Percentiles rank a stretch among this genome's conserved stretches.
Evolutionary conservation across 441 rosid species (phyloP).

Genomic region (Populus hybrid): DNA sequence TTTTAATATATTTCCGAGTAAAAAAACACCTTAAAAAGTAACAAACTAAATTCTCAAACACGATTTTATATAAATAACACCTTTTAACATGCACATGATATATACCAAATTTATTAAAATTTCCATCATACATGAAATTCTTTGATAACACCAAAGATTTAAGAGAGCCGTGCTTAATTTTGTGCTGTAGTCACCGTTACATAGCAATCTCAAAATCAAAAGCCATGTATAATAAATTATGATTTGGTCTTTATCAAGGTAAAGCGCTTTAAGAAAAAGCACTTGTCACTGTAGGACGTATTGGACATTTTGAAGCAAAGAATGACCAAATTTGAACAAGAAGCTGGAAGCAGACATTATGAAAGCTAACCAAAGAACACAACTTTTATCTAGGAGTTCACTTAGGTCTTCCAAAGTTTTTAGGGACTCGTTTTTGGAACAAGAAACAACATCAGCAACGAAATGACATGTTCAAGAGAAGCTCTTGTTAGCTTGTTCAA

Average conservation of each 20-base stretch:
- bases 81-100: too few relatives aligned
- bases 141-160: not conserved
- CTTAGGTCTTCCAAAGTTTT: constrained; percentile 20
- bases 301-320: constrained; percentile 15
- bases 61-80: too few relatives aligned
- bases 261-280: not conserved
- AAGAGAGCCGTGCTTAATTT: not conserved
- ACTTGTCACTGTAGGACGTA: too few relatives aligned
- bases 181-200: not conserved
- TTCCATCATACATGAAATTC: not conserved
- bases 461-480: constrained; percentile 69
- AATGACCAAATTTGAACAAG: constrained; percentile 29
- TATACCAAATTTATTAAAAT: too few relatives aligned
- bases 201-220: not conserved
- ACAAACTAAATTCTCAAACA: too few relatives aligned
- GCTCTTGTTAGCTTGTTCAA: constrained; percentile 67
- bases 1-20: too few relatives aligned
- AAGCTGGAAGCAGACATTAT: constrained; percentile 6
- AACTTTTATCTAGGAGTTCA: constrained; percentile 12
- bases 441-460: constrained; percentile 20
- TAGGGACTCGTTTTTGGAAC: constrained; percentile 25
- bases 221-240: not conserved
- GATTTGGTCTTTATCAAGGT: not conserved
- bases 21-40: too few relatives aligned
- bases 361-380: constrained; percentile 25